A percentile compares a stretch with the other conserved stretches of the same genome.
Evolutionary conservation across 1,284 basidiomycete species (phyloP).

Genomic region (Trametes hirsuta): DNA sequence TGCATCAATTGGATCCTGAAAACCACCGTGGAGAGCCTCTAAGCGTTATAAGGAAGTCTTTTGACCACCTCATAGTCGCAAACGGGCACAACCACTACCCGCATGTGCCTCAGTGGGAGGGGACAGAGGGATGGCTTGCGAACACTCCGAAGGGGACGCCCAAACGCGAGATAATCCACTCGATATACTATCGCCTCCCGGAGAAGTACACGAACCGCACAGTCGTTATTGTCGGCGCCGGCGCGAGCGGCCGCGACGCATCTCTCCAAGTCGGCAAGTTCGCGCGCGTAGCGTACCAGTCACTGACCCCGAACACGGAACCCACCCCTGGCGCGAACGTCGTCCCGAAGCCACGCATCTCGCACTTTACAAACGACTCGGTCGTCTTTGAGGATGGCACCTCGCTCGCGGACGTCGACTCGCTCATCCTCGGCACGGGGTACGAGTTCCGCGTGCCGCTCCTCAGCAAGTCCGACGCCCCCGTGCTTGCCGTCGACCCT

Average conservation of each 20-base stretch:
- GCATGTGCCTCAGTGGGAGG: constrained; percentile 45
- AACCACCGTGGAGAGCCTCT: constrained; percentile 6
- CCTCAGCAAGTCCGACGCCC: constrained; percentile 41
- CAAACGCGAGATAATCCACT: constrained; percentile 48
- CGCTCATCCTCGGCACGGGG: constrained; percentile 56
- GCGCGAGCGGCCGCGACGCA: constrained; percentile 53
- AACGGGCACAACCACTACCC: constrained; percentile 60
- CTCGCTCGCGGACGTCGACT: constrained; percentile 43
- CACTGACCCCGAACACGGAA: constrained; percentile 34
- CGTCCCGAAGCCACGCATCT: constrained; percentile 47
- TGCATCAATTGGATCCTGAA: constrained; percentile 18
- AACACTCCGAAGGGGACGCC: constrained; percentile 30
- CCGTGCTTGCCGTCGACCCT: constrained; percentile 26
- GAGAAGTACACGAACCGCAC: constrained; percentile 44
- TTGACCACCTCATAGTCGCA: constrained; percentile 58
- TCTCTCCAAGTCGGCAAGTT: constrained; percentile 44
- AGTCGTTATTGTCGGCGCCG: constrained; percentile 56
- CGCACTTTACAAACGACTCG: constrained; percentile 47
- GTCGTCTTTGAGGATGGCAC: constrained; percentile 54
- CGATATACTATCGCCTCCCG: constrained; percentile 57
- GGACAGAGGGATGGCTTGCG: constrained; percentile 51
- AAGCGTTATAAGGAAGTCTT: constrained; percentile 25
- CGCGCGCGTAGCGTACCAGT: constrained; percentile 49
- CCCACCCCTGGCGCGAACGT: constrained; percentile 35
- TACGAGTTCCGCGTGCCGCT: constrained; percentile 58